These are phyloP conservation scores for Boechera stricta DNA, from an alignment of 345 rosid species.

Conservation along the genomic window DNA sequence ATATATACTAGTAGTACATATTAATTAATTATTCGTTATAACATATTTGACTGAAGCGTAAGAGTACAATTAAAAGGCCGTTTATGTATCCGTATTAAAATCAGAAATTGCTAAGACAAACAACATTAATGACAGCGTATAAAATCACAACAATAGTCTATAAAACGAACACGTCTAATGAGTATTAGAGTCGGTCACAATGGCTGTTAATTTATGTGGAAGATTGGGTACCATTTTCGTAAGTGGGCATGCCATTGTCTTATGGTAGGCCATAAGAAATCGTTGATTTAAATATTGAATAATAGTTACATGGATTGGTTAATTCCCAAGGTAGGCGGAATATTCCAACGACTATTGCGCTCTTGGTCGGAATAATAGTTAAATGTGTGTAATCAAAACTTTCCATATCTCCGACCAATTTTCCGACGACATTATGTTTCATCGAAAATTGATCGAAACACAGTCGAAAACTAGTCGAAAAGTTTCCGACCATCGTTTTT, in stretches of 20 bases:
- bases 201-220: constrained; percentile 33
- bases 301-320: constrained; percentile 9
- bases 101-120: constrained; percentile 1
- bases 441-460: too few relatives aligned
- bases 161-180: constrained; percentile 42
- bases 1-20: neutral
- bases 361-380: neutral
- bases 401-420: too few relatives aligned
- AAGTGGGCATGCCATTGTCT: constrained; percentile 23
- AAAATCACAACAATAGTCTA: constrained; percentile 18
- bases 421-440: too few relatives aligned
- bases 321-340: neutral
- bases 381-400: too few relatives aligned
- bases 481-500: too few relatives aligned
- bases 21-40: neutral
- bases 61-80: neutral
- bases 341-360: constrained; percentile 19
- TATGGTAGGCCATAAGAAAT: constrained; percentile 36
- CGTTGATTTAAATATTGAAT: constrained; percentile 13
- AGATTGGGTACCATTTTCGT: constrained; percentile 38
- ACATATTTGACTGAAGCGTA: constrained; percentile 1
- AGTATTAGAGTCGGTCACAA: constrained; percentile 26
- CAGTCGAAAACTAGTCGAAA: too few relatives aligned
- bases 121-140: constrained; percentile 4
- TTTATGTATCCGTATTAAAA: neutral